Evolutionary conservation across 139 green algal genomes (phyloP), one percentile per base, ranked within the genome.

Genomic region (Closterium sp.): DNA sequence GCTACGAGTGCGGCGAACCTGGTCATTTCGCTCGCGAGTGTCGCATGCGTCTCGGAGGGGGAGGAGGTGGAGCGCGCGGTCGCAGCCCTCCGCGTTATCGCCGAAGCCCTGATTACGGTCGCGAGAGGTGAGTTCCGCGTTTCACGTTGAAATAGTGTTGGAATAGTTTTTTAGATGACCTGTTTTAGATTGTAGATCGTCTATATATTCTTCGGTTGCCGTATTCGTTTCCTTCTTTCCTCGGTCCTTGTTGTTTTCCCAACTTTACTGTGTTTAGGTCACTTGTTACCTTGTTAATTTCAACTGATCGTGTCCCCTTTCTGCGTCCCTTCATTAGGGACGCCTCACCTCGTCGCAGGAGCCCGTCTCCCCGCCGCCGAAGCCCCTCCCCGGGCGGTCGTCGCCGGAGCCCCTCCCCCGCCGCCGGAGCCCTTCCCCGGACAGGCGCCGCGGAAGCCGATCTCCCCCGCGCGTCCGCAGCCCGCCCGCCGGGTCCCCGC

Each of bases 1-100:
- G 92, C 88, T 94, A 94, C 34, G 92, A 94, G 76, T 94, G 92
- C 31, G 92, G 92, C 25, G 92, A 94, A 43, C 85, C 90, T 16
- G 92, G 92, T 43, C 92, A 94, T 34, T 94, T 94, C 92, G 92
- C 92, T 4, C 35, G 92, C 31, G 92, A 94, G 84, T 94, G 92
- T 87, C n/a, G 92, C 38, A 34, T 94, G n/a, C 33, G 92, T 31
- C 25, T 94, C 4, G 92, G 55, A 31, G 86, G 9, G 4, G 83
- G 64, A 34, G 90, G 90, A n/a, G 90, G 90, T 30, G 33, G 91
- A 32, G 30, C 66, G 21, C 88, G 91, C n/a, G 90, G 91, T 9
- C 85, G 91, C 36, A 93, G 38, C 43, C 91, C 91, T 90, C 86
- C 91, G 16, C 88, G 84, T 23, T 84, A 93, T 10, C 85, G 91